These are phyloP conservation scores for Collybiopsis luxurians DNA, from an alignment of 768 basidiomycete species.

Conservation along the genomic window DNA sequence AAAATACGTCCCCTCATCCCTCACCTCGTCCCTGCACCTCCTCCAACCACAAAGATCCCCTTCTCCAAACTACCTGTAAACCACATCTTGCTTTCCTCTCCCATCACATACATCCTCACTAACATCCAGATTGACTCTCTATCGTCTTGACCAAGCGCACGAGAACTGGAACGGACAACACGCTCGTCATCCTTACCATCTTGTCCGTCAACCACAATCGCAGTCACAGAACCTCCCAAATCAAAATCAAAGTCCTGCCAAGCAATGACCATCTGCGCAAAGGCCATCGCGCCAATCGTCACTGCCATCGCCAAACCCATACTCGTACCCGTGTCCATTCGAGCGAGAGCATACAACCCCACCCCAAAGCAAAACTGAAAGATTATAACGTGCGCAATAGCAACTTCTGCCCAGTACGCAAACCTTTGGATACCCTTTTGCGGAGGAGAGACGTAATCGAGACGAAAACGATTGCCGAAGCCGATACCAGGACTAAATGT, in stretches of 20 bases:
- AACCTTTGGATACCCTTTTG: constrained; percentile 34
- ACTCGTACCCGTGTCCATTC: background rate
- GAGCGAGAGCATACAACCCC: constrained; percentile 19
- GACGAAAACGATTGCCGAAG: background rate
- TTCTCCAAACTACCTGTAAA: background rate
- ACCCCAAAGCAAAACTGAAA: constrained; percentile 31
- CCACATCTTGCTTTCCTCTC: constrained; percentile 2
- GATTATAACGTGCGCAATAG: constrained; percentile 32
- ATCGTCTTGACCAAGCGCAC: constrained; percentile 4
- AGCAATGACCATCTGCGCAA: constrained; percentile 26
- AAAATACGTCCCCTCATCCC: no score
- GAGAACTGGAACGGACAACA: background rate
- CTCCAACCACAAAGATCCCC: background rate
- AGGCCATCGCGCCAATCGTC: constrained; percentile 22
- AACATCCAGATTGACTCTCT: constrained; percentile 1
- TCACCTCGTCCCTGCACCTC: no score
- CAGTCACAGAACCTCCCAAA: background rate
- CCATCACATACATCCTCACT: background rate
- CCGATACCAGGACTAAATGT: constrained; percentile 29
- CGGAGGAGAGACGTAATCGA: constrained; percentile 19
- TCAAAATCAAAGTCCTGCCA: constrained; percentile 34
- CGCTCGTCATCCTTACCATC: no score
- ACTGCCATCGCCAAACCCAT: constrained; percentile 6
- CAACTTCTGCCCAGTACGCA: constrained; percentile 38
- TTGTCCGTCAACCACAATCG: no score